phyloP scores from a whole-genome alignment of 768 basidiomycete species.

The Sarcodon sp. region DNA sequence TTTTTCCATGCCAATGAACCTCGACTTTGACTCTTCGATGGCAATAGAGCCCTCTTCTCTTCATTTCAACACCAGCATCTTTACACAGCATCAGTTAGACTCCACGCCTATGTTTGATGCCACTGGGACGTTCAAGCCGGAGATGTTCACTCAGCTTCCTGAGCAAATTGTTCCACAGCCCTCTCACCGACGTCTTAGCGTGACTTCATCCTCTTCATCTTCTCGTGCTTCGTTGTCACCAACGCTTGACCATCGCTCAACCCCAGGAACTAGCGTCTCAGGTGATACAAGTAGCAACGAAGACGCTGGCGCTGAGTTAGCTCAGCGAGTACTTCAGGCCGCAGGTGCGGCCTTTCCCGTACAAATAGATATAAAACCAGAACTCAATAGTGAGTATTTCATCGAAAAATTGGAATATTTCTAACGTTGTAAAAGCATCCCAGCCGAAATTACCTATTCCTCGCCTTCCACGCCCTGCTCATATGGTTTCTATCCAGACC shows the following conservation, averaged over 20 bases:
- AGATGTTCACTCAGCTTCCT: neutral
- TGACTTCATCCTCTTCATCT: constrained; percentile 40
- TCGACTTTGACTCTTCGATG: constrained; percentile 47
- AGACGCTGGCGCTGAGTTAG: constrained; percentile 22
- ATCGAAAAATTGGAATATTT: neutral
- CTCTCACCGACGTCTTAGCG: constrained; percentile 30
- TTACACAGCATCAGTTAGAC: constrained; percentile 9
- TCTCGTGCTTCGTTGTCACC: constrained; percentile 44
- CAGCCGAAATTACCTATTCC: constrained; percentile 32
- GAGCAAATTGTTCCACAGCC: constrained; percentile 2
- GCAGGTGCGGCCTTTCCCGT: constrained; percentile 25
- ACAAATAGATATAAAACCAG: constrained; percentile 5
- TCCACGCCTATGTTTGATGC: constrained; percentile 3
- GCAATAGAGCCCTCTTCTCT: constrained; percentile 54
- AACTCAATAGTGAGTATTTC: no score
- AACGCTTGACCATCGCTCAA: constrained; percentile 19
- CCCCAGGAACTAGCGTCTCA: constrained; percentile 17
- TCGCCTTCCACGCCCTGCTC: constrained; percentile 33
- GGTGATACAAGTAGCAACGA: constrained; percentile 10
- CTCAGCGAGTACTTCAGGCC: constrained; percentile 21
- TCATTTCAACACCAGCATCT: constrained; percentile 31
- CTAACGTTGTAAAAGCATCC: constrained; percentile 5
- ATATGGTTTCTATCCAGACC: constrained; percentile 24
- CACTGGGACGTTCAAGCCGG: neutral
- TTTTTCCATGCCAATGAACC: constrained; percentile 36